Conservation (phyloP, 2,329 filamentous ascomycete species). For the Xylaria sp. region DNA sequence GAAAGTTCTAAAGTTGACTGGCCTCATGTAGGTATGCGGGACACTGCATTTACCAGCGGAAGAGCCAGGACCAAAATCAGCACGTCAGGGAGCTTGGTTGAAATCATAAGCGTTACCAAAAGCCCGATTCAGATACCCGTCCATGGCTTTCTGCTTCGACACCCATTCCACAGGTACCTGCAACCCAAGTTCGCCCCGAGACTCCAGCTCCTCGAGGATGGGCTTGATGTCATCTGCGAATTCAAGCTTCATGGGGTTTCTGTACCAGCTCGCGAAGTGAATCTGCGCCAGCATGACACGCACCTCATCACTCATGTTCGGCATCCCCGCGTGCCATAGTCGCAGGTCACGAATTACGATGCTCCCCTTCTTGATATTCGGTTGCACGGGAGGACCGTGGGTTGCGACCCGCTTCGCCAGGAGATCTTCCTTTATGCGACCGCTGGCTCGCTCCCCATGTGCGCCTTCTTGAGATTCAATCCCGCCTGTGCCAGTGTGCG, state of each 20-base stretch:
- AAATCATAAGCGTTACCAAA: constrained; percentile 74
- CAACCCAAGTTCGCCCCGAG: constrained; percentile 51
- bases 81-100: constrained; percentile 54
- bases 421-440: constrained; percentile 57
- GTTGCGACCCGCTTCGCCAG: constrained; percentile 53
- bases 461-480: constrained; percentile 58
- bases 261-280: constrained; percentile 68
- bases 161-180: constrained; percentile 64
- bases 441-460: constrained; percentile 64
- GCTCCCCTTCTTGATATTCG: constrained; percentile 63
- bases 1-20: no score
- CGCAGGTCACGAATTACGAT: constrained; percentile 69
- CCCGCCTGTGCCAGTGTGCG: constrained; percentile 54
- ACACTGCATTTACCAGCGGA: background rate
- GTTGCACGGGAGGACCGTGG: constrained; percentile 60
- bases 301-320: constrained; percentile 62
- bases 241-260: constrained; percentile 67
- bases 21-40: background rate
- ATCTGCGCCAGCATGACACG: constrained; percentile 71
- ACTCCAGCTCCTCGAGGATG: constrained; percentile 54
- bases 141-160: constrained; percentile 54
- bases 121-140: constrained; percentile 63
- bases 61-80: no score
- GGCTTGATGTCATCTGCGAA: constrained; percentile 62
- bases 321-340: constrained; percentile 73